phyloP scores from a whole-genome alignment of 352 stramenopile species.

The Globisporangium canariense region DNA sequence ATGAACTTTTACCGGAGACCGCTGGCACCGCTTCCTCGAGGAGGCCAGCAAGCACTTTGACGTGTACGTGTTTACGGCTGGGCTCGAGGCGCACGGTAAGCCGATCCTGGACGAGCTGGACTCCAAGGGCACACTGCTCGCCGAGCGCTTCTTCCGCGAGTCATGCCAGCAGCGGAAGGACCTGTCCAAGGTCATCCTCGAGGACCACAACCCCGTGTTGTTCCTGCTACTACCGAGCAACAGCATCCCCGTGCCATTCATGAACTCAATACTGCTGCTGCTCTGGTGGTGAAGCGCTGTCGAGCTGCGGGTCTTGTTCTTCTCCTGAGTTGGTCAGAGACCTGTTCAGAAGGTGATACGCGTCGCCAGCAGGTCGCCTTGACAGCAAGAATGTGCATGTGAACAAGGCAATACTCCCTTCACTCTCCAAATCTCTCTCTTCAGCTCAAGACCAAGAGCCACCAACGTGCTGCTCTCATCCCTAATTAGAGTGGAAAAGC shows the following conservation, averaged over 20 bases:
- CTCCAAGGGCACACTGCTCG: constrained; percentile 82
- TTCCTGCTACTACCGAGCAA: constrained; percentile 97
- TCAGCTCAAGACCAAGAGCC: no score
- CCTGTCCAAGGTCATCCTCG: constrained; percentile 92
- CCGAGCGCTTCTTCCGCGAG: constrained; percentile 92
- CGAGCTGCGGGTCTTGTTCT: no score
- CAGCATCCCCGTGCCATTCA: constrained; percentile 91
- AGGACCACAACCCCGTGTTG: constrained; percentile 97
- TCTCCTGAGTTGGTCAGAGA: no score
- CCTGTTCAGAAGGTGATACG: no score
- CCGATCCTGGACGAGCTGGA: constrained; percentile 58
- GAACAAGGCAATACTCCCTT: no score
- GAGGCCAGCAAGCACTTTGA: constrained; percentile 87
- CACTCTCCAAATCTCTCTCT: no score
- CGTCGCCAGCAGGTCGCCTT: no score
- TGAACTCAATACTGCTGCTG: no score
- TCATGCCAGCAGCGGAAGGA: constrained; percentile 83
- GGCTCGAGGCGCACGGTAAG: constrained; percentile 83
- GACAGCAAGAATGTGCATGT: no score
- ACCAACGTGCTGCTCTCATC: no score
- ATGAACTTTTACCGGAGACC: neutral
- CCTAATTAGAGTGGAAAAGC: no score
- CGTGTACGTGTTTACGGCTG: constrained; percentile 95
- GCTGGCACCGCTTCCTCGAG: constrained; percentile 86
- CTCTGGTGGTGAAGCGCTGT: no score